phyloP scores from a whole-genome alignment of 2,329 filamentous ascomycete genomes.

The Calonectria hongkongensis region DNA sequence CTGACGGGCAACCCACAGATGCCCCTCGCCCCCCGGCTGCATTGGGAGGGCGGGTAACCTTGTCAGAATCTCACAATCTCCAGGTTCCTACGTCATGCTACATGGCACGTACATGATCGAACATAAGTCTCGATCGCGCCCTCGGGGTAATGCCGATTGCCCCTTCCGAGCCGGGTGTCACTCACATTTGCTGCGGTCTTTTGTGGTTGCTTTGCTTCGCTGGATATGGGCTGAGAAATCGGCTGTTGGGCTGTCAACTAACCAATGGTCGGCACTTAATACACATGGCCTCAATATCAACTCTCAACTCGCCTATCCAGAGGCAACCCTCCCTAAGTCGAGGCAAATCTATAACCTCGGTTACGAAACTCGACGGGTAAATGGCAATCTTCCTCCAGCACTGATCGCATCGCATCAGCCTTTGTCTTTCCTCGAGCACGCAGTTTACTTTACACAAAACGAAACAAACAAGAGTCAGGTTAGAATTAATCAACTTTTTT shows the following conservation, averaged over 20 bases:
- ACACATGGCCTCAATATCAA: conserved; percentile 13
- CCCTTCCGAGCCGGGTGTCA: conserved; percentile 14
- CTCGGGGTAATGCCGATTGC: conserved; percentile 24
- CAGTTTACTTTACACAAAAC: neutral
- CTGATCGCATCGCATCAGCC: neutral
- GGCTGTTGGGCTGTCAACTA: conserved; percentile 1
- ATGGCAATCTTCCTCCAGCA: neutral
- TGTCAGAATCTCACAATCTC: neutral
- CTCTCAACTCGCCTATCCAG: neutral
- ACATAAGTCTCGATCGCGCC: conserved; percentile 12
- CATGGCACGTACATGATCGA: conserved; percentile 18
- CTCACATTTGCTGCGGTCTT: neutral
- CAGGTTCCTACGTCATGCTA: conserved; percentile 23
- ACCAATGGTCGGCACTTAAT: neutral
- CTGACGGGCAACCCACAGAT: conserved; percentile 6
- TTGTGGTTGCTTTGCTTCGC: neutral
- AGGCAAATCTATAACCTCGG: neutral
- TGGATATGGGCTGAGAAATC: conserved; percentile 16
- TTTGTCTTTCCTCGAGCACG: neutral
- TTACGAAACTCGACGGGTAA: neutral
- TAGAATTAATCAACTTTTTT: conserved; percentile 20
- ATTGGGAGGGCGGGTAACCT: neutral
- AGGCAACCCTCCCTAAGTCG: too few species aligned
- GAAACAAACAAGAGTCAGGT: neutral
- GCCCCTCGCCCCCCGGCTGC: neutral